Base-by-base conservation (phyloP, 148 eudicot genomes). In the Camellia lanceoleosa region DNA sequence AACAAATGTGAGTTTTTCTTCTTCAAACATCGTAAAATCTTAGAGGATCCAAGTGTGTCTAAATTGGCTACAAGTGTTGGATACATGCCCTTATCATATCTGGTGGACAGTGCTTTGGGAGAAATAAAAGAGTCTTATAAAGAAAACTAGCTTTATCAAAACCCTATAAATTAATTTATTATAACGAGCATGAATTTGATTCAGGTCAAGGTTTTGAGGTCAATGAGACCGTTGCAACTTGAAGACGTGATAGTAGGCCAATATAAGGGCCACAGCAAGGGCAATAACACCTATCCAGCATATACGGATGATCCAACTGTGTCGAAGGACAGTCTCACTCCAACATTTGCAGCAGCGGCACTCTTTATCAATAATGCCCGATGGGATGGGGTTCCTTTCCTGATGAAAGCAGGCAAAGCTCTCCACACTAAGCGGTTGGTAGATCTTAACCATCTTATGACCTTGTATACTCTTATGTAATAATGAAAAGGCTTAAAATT, bases 351-450 rank as follows among this genome's bases (percentile, higher is more conserved):
- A 79, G 98, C 95, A n/a, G 92, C 95, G 7, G 95, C 97, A 19
- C 79, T 95, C 59, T 90, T 89, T 82, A 93, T 95, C 7, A 84
- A 93, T 71, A 95, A 95, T 86, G 95, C 98, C 51, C 83, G 98
- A 63, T 95, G 98, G 98, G 98, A 95, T 85, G 98, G 98, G 20
- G 98, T 95, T 55, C 98, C 98, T 73, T 95, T 95, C 81, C 80
- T 95, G 38, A 95, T 95, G 89, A 95, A 90, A 87, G 97, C 93
- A 10, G 98, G 98, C 58, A 91, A 90, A 89, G 97, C 92, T 46
- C 94, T 94, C 79, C 78, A 88, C 78, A 89, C 92, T 59, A 90
- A 55, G 68, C 80, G 92, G 97, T 90, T 73, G 14, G 70, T 20
- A 38, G 68, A 20, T 75, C 20, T 71, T 16, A 67, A 59, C 65